Evolutionary conservation across 352 stramenopile species (phyloP), one percentile per base, ranked within the genome.

Genomic region (Pythium volutum): DNA sequence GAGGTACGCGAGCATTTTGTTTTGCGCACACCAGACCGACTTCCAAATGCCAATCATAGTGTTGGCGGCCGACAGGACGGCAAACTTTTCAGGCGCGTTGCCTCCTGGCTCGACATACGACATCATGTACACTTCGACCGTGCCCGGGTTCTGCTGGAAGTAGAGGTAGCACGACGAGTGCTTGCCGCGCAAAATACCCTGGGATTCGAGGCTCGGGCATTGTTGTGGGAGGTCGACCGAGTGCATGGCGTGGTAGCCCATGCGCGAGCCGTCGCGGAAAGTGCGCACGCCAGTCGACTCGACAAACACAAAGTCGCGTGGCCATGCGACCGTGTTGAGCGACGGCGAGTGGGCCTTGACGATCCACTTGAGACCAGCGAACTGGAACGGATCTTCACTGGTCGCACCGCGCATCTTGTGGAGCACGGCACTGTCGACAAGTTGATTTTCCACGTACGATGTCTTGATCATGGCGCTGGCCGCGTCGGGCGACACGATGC

Each of bases 341-440:
- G 27, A 36, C 2, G 51, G 36, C 15, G 55, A 29, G 34, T 67
- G 61, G 15, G 51, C 33, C 33, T 70, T 69, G 20, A 72, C 49
- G 23, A 62, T 15, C 64, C 64, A 72, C 39, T 67, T 67, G 50
- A 75, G 36, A 8, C 57, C 55, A 12, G 71, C 15, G 25, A 62
- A 72, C 2, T 50, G 64, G 38, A 72, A 72, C 42, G 68, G 68
- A 27, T 71, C 64, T 11, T 64, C 26, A 0, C 47, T 43, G 0
- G 69, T 81, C 14, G 79, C 67, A 0, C 74, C 62, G 14, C 73
- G 67, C 54, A 90, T 74, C 46, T 71, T 53, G 39, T 59, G 74
- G 26, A 89, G 55, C 27, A 80, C 79, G 41, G 77, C 71, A n/a
- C 62, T 69, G 52, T 89, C 79, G 15, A 79, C 66, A 36, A 83